A percentile compares a stretch with the other conserved stretches of the same genome.
These are phyloP conservation scores for Asterochloris erici DNA, from an alignment of 139 green algal species.

Conservation along the genomic window DNA sequence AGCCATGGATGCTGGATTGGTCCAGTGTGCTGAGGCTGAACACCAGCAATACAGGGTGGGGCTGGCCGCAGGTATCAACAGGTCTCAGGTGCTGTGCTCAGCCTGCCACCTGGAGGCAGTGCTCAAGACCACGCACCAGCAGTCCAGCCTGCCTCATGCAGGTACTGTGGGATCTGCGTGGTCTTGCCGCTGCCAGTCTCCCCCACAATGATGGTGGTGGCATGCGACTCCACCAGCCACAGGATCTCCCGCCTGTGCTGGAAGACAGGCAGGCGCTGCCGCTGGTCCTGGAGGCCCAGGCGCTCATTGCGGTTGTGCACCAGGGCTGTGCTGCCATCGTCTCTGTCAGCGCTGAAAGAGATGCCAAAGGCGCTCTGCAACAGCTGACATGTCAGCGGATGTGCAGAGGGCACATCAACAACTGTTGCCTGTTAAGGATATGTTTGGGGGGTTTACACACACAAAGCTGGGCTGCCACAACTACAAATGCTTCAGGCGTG, in stretches of 20 bases:
- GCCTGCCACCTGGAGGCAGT: no score
- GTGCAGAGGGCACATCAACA: background rate
- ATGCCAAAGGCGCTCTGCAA: constrained; percentile 36
- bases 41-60: no score
- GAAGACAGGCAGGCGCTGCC: constrained; percentile 35
- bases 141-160: constrained; percentile 50
- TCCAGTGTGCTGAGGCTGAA: no score
- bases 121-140: background rate
- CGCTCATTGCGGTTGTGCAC: constrained; percentile 17
- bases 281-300: constrained; percentile 37
- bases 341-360: constrained; percentile 41
- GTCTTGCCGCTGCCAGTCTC: constrained; percentile 87
- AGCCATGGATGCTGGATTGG: no score
- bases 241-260: constrained; percentile 59
- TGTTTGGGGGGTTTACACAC: no score
- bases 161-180: constrained; percentile 82
- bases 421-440: no score
- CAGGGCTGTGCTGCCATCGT: background rate
- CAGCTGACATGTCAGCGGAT: background rate
- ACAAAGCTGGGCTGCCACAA: no score
- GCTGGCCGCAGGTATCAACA: no score
- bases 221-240: constrained; percentile 75
- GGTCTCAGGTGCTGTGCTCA: no score
- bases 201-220: constrained; percentile 65
- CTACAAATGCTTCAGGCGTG: no score